Conservation (phyloP, 1,284 basidiomycete species). For the Trametes hirsuta region DNA sequence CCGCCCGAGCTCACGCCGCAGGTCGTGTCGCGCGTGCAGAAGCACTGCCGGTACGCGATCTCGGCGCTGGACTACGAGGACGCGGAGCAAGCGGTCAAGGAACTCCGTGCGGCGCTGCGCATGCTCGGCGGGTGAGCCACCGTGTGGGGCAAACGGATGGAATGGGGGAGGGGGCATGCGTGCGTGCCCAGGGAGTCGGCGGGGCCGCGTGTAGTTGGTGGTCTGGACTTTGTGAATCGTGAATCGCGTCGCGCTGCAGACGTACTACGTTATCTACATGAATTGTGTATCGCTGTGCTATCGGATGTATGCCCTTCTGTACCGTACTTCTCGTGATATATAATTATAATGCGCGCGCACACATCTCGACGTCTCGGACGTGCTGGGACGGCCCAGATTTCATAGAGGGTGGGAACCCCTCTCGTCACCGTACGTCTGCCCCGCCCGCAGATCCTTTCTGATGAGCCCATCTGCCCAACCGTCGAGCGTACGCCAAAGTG, state of each 20-base stretch:
- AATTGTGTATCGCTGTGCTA: constrained; percentile 1
- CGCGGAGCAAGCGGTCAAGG: constrained; percentile 77
- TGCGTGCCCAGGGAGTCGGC: background rate
- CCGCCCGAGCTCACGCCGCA: constrained; percentile 62
- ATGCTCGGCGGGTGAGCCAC: constrained; percentile 59
- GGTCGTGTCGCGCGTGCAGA: constrained; percentile 77
- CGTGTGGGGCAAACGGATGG: background rate
- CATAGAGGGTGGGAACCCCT: background rate
- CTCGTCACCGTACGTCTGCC: background rate
- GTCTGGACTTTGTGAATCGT: too few relatives aligned
- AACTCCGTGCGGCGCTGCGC: constrained; percentile 75
- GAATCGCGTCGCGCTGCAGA: too few relatives aligned
- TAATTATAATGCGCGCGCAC: background rate
- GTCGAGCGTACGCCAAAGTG: background rate
- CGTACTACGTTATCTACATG: background rate
- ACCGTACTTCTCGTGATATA: constrained; percentile 11
- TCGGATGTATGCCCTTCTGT: background rate
- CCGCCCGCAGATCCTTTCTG: background rate
- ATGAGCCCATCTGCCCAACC: background rate
- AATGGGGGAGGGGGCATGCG: background rate
- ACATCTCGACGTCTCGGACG: background rate
- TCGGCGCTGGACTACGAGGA: constrained; percentile 94
- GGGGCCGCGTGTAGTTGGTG: too few relatives aligned
- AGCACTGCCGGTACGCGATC: constrained; percentile 89
- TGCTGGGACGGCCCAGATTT: background rate